Evolutionary conservation across 352 stramenopile species (phyloP).

Genomic region (Phytophthora litchii): DNA sequence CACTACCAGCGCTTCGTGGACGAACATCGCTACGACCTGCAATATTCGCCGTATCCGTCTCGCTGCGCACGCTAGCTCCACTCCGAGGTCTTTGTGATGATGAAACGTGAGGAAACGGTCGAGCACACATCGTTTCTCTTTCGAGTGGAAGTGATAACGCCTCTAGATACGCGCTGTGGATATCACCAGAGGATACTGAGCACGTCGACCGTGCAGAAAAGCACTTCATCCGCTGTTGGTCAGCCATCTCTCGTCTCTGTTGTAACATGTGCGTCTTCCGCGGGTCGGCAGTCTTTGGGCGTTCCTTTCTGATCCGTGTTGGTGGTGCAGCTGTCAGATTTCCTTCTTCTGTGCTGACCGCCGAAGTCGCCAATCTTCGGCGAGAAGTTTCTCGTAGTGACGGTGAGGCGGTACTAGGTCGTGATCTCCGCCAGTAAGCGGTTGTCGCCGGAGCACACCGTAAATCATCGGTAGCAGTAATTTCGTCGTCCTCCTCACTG

Average conservation of each 20-base stretch:
- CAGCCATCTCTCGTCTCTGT: conserved; percentile 59
- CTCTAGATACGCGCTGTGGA: conserved; percentile 36
- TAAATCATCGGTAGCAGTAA: conserved; percentile 18
- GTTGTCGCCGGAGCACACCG: not conserved
- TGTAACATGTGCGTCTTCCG: conserved; percentile 70
- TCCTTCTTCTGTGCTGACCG: conserved; percentile 12
- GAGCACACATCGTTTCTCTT: conserved; percentile 4
- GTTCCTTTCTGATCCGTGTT: conserved; percentile 48
- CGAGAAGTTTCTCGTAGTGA: conserved; percentile 7
- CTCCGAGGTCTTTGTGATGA: conserved; percentile 9
- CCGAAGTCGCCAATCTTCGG: conserved; percentile 8
- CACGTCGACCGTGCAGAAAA: conserved; percentile 13
- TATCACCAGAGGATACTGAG: conserved; percentile 48
- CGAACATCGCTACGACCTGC: conserved; percentile 23
- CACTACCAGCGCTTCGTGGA: conserved; percentile 63
- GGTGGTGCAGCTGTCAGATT: not conserved
- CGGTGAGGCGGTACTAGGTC: not conserved
- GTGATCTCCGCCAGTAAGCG: not conserved
- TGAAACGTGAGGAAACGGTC: conserved; percentile 6
- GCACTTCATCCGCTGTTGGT: conserved; percentile 36
- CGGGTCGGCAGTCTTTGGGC: conserved; percentile 64
- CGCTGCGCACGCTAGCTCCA: conserved; percentile 1
- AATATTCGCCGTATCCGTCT: conserved; percentile 21
- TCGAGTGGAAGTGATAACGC: conserved; percentile 25
- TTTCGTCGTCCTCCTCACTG: conserved; percentile 28